phyloP scores from a whole-genome alignment of 1,139 yeast species.

The Lodderomyces oxycetoniae region DNA sequence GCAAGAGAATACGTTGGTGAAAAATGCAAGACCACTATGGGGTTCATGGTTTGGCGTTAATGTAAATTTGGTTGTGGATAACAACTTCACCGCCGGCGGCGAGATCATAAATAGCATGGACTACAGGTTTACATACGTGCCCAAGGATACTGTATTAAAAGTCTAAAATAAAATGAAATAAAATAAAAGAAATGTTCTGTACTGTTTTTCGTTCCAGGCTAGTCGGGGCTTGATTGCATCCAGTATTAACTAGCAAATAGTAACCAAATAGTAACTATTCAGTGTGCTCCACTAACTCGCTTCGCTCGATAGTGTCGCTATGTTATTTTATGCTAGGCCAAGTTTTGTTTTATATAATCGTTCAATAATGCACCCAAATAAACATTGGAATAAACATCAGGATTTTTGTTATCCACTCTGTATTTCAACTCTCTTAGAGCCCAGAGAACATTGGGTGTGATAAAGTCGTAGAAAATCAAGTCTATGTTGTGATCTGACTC shows the following conservation, averaged over 20 bases:
- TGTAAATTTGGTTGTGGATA: constrained; percentile 56
- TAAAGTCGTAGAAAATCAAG: constrained; percentile 73
- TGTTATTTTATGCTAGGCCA: background rate
- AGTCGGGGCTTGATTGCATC: no score
- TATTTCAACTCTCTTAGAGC: constrained; percentile 46
- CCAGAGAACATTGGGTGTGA: constrained; percentile 54
- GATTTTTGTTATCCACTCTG: constrained; percentile 10
- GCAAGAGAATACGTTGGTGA: constrained; percentile 10
- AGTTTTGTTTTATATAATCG: constrained; percentile 5
- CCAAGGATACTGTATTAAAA: constrained; percentile 50
- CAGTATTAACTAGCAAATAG: no score
- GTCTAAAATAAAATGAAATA: no score
- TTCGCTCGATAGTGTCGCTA: no score
- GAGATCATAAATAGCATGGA: constrained; percentile 54
- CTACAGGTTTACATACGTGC: constrained; percentile 62
- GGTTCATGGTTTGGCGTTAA: constrained; percentile 69
- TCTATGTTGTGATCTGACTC: constrained; percentile 43
- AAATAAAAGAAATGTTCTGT: no score
- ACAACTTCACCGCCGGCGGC: constrained; percentile 33
- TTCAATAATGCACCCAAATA: constrained; percentile 33
- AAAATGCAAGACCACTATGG: constrained; percentile 42
- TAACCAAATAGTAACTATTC: no score
- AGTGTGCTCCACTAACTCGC: no score
- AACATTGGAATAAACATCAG: constrained; percentile 27
- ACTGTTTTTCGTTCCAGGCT: no score